Conservation (phyloP, 306 rosid species). For the Sicyos baderoa region DNA sequence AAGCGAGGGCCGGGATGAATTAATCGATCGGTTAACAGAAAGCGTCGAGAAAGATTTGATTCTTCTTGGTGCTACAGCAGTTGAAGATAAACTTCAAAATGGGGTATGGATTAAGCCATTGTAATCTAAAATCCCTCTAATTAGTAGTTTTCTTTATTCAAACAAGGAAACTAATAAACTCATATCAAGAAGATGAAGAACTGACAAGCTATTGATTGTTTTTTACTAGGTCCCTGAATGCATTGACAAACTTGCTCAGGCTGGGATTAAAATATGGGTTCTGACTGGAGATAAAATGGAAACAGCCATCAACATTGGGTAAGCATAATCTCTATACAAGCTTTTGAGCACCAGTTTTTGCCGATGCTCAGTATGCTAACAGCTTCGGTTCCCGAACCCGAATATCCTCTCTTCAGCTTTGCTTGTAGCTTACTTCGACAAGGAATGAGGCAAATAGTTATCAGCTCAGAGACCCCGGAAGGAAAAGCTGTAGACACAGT, state of each 20-base stretch:
- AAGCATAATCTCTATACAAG: conserved; percentile 1
- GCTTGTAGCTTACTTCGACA: conserved; percentile 96
- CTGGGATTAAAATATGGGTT: conserved; percentile 98
- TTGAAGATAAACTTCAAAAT: conserved; percentile 89
- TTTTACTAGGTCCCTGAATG: conserved; percentile 84
- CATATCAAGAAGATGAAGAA: not conserved
- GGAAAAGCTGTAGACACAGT: conserved; percentile 58
- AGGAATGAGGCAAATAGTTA: conserved; percentile 84
- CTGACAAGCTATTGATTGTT: conserved; percentile 4
- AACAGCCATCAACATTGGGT: conserved; percentile 97
- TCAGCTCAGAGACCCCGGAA: conserved; percentile 80
- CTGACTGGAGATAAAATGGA: conserved; percentile 99
- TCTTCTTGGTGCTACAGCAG: conserved; percentile 99
- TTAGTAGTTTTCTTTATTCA: not conserved
- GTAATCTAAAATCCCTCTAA: not conserved
- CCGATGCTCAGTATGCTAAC: not conserved
- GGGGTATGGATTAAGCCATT: conserved; percentile 51
- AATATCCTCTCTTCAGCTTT: conserved; percentile 41
- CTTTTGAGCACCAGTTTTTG: not conserved
- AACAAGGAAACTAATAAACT: not conserved
- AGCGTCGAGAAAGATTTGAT: conserved; percentile 72
- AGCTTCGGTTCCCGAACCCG: conserved; percentile 2
- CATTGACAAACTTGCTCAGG: conserved; percentile 98
- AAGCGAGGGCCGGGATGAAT: conserved; percentile 65
- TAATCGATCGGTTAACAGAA: conserved; percentile 56